Evolutionary conservation across 129 eudicot genomes (phyloP), one percentile per base, ranked within the genome.

Genomic region (Helianthus tuberosus): DNA sequence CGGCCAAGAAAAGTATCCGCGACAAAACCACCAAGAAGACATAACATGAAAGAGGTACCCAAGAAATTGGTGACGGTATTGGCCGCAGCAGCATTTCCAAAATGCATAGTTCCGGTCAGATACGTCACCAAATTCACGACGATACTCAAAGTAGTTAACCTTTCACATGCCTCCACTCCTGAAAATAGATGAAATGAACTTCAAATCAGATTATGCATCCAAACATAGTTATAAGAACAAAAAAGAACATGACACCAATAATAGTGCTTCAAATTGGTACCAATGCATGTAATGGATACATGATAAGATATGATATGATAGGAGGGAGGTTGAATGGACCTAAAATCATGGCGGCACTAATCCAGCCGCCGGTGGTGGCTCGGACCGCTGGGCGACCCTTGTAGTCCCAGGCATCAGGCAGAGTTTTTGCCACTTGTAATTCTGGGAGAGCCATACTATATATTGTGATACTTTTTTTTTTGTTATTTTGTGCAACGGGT

Each of bases 1-100:
- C 98, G 77, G 72, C 98, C 98, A 43, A 92, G 81, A 44, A 71
- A 92, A 4, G 98, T 87, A 66, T 92, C 98, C 39, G 98, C 98
- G 9, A 92, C 69, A 66, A 92, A 92, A 49, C 98, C 98, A 25
- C 98, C 98, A 52, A 92, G 91, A 60, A 92, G 80, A 74, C 88
- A 85, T 9, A 92, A 82, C 96, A 92, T 85, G 69, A 92, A 92
- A 41, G 98, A 92, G 25, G 98, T 87, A 8, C 98, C 98, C 62
- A 92, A 78, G 65, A 92, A 92, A 51, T 92, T 92, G n/a, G 98
- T 92, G 78, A 87, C 96, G 0, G 81, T 77, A 59, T 89, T 92
- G 13, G 98, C 98, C 1, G 98, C 82, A 63, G 66, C 83, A 12
- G 98, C 98, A 82, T 86, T 92, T 27, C 98, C 98, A 70, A 92